Conservation (phyloP, 2,329 filamentous ascomycete species). For the Ustulina deusta region DNA sequence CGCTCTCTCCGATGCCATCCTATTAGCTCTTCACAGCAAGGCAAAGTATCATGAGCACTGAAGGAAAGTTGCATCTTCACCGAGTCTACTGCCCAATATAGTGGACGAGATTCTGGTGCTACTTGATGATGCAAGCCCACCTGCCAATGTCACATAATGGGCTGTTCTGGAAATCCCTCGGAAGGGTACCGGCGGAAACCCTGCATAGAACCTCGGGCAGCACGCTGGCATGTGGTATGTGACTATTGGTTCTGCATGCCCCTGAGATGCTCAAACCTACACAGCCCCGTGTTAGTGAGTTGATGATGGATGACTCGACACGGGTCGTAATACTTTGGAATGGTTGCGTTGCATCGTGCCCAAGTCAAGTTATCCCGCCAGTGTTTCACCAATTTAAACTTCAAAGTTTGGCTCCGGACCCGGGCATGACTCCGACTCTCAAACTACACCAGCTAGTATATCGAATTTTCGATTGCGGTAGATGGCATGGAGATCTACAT, state of each 20-base stretch:
- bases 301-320: background rate
- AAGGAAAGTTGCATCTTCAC: background rate
- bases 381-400: background rate
- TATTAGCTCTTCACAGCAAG: background rate
- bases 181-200: conserved; percentile 2
- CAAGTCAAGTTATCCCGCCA: background rate
- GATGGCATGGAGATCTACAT: conserved; percentile 8
- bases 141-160: conserved; percentile 13
- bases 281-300: background rate
- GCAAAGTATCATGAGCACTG: background rate
- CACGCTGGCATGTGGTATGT: conserved; percentile 12
- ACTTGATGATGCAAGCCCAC: conserved; percentile 18
- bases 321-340: background rate
- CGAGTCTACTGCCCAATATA: background rate
- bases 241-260: conserved; percentile 9
- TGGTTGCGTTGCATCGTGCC: background rate
- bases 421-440: background rate
- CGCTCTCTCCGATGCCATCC: background rate
- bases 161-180: conserved; percentile 4
- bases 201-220: background rate
- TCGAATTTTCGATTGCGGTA: background rate
- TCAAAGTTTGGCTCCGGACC: background rate
- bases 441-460: background rate
- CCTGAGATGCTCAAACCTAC: background rate
- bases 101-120: conserved; percentile 1